Percentiles rank a stretch among this genome's conserved stretches.
Conservation (phyloP, 2,329 filamentous ascomycete species). For the Colletotrichum sublineola region DNA sequence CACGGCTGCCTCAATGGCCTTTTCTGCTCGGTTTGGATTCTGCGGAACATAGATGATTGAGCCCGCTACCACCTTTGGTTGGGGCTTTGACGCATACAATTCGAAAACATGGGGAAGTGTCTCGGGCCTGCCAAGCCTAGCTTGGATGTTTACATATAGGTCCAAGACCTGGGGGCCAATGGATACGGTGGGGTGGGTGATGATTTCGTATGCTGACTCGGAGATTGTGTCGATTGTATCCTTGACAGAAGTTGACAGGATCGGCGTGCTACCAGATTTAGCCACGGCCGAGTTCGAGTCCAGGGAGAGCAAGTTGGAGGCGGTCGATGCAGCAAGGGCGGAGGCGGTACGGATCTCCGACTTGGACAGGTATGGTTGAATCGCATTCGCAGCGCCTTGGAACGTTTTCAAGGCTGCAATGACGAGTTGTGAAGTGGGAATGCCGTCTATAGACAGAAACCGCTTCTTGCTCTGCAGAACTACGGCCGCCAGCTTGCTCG, state of each 20-base stretch:
- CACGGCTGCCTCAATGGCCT: slow-evolving; percentile 78
- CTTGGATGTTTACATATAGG: slow-evolving; percentile 82
- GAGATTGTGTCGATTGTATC: slow-evolving; percentile 67
- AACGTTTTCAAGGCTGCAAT: slow-evolving; percentile 60
- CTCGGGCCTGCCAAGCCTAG: slow-evolving; percentile 78
- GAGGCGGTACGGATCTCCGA: slow-evolving; percentile 61
- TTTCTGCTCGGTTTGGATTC: slow-evolving; percentile 77
- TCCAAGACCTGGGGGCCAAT: slow-evolving; percentile 80
- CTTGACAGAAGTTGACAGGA: slow-evolving; percentile 48
- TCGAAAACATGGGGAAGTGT: slow-evolving; percentile 84
- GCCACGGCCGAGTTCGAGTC: slow-evolving; percentile 46
- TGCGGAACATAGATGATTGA: slow-evolving; percentile 71
- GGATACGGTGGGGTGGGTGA: slow-evolving; percentile 82
- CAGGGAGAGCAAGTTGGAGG: slow-evolving; percentile 53
- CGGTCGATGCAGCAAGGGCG: slow-evolving; percentile 56
- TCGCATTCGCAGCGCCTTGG: slow-evolving; percentile 58
- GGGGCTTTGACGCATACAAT: slow-evolving; percentile 86
- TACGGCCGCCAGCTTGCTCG: slow-evolving; percentile 56
- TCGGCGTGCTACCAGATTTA: slow-evolving; percentile 39
- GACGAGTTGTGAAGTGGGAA: slow-evolving; percentile 60
- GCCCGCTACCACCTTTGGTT: slow-evolving; percentile 71
- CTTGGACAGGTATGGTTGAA: slow-evolving; percentile 57
- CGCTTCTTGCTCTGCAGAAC: slow-evolving; percentile 59
- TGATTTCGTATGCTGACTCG: slow-evolving; percentile 74
- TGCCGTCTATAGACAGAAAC: slow-evolving; percentile 59